Evolutionary conservation across 768 basidiomycete species (phyloP).

Genomic region (Pleurotus tuber-regium): DNA sequence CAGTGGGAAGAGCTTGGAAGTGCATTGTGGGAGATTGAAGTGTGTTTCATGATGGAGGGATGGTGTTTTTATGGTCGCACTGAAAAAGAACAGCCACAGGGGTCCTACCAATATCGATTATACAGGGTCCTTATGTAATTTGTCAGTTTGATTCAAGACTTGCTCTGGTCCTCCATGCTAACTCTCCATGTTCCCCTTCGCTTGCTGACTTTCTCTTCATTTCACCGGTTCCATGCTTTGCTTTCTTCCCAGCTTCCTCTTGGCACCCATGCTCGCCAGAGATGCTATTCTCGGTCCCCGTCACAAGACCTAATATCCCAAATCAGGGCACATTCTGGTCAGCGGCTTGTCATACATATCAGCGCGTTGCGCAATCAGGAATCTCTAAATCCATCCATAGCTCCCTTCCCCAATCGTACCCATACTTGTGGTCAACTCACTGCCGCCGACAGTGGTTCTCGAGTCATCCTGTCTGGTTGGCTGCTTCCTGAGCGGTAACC

Average conservation of each 20-base stretch:
- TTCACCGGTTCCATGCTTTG: conserved; percentile 5
- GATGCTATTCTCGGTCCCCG: not conserved
- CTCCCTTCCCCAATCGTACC: conserved; percentile 57
- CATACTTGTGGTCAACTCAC: conserved; percentile 64
- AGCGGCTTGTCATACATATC: too few species aligned
- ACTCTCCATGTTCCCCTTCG: conserved; percentile 12
- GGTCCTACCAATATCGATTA: conserved; percentile 15
- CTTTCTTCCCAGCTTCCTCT: not conserved
- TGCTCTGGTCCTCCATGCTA: conserved; percentile 12
- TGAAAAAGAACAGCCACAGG: conserved; percentile 11
- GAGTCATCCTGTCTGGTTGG: conserved; percentile 79
- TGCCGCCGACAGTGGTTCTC: conserved; percentile 45
- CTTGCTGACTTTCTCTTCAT: conserved; percentile 18
- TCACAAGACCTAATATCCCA: conserved; percentile 10
- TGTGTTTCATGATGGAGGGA: not conserved
- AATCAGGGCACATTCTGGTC: conserved; percentile 16
- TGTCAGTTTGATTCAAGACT: too few species aligned
- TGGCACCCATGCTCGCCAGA: not conserved
- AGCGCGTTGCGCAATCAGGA: conserved; percentile 4
- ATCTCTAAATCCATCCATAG: conserved; percentile 29
- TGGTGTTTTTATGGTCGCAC: conserved; percentile 15
- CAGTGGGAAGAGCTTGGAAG: conserved; percentile 49
- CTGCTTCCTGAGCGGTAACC: conserved; percentile 78
- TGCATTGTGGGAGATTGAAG: conserved; percentile 34
- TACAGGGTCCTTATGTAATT: conserved; percentile 16